Evolutionary conservation across 169 alveolate genomes (phyloP), one percentile per base, ranked within the genome.

Genomic region (Cryptosporidium viatorum): DNA sequence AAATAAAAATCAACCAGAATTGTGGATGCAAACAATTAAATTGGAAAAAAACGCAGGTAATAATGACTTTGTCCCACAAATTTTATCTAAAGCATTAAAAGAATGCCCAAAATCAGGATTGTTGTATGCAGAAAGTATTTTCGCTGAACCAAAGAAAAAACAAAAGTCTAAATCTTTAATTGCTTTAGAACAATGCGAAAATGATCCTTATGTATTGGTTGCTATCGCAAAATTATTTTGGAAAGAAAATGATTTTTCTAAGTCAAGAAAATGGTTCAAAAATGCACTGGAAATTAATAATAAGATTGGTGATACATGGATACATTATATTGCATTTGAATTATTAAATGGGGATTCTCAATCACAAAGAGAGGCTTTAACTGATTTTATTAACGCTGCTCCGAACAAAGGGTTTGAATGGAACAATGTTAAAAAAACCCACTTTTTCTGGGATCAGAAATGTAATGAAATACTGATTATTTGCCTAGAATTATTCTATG

Each of bases 41-140:
- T 94, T 97, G 7, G 99, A 98, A 93, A 89, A 93, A 51, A 95
- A 94, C 86, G 93, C 96, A n/a, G 98, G 98, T 67, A 96, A 97
- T 92, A 89, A 84, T 50, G 93, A 96, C 58, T 95, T 95, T 59
- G 97, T 99, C 16, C 94, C 95, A 73, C 96, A 95, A 91, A 86
- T 96, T 67, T 93, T 97, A 41, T 94, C 99, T 10, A 94, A 96
- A 84, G 98, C 99, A 2, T 85, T 98, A 21, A 96, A 97, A 91
- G 98, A 96, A 93, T 97, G 98, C 92, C 99, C 99, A 9, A 92
- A 94, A 55, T 95, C 98, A 12, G 99, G 99, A n/a, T 93, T 94
- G 43, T 91, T 98, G 29, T 96, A 99, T 98, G 96, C 99, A 16
- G 95, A 95, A 74, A 97, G 97, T 1, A 96, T 98, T 52, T 97